These are phyloP conservation scores for Fusarium floridanum DNA, from an alignment of 2,329 filamentous ascomycete species.

Conservation along the genomic window DNA sequence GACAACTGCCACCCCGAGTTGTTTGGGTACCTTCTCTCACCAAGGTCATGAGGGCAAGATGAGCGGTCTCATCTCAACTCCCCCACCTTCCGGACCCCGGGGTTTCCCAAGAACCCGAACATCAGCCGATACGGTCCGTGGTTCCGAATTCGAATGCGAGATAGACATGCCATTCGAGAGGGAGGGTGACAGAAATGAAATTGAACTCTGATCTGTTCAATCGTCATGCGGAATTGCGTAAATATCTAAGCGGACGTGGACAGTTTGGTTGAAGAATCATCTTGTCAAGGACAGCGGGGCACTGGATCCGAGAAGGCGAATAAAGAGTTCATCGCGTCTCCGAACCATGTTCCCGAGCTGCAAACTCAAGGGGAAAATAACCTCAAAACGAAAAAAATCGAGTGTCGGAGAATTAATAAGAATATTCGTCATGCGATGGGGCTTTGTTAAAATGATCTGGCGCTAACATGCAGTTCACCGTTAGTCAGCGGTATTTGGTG, in stretches of 20 bases:
- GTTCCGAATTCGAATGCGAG: conserved; percentile 20
- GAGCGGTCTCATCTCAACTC: conserved; percentile 10
- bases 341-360: background rate
- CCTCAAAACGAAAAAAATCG: background rate
- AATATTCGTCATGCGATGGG: conserved; percentile 38
- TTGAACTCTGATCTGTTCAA: conserved; percentile 3
- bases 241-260: background rate
- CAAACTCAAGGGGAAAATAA: background rate
- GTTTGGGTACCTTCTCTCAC: conserved; percentile 1
- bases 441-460: conserved; percentile 21
- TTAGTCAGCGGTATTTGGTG: conserved; percentile 31
- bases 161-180: background rate
- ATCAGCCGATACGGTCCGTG: conserved; percentile 38
- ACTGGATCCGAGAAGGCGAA: background rate
- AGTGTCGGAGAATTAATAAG: conserved; percentile 5
- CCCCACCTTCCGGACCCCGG: conserved; percentile 34
- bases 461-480: conserved; percentile 23
- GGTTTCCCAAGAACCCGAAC: conserved; percentile 30
- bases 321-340: background rate
- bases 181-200: background rate
- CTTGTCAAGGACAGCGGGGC: background rate
- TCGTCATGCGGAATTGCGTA: background rate
- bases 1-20: background rate
- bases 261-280: background rate
- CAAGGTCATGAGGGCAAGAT: conserved; percentile 30